These are phyloP conservation scores for Podila epigama DNA, from an alignment of 192 early-diverging fungal genomes.

Conservation along the genomic window DNA sequence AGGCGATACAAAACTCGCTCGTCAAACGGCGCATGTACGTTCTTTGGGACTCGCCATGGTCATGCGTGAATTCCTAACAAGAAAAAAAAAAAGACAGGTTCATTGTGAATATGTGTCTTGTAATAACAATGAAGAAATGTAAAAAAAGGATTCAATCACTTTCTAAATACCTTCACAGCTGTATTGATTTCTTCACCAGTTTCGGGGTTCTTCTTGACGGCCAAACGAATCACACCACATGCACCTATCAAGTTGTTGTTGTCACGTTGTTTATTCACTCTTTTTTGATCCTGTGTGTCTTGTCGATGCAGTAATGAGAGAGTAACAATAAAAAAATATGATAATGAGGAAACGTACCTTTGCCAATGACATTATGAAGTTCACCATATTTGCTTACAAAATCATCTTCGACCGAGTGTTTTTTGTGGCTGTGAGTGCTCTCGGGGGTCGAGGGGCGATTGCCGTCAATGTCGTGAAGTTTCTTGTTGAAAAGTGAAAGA, in stretches of 20 bases:
- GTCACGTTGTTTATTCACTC: too few species aligned
- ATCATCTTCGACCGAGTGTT: slow-evolving; percentile 13
- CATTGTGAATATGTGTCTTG: too few species aligned
- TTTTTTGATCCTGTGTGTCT: too few species aligned
- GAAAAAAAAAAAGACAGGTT: background rate
- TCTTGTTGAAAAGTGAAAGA: slow-evolving; percentile 27
- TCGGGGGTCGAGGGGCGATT: background rate
- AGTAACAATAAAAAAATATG: too few species aligned
- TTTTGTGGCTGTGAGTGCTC: slow-evolving; percentile 5
- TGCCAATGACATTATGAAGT: slow-evolving; percentile 27
- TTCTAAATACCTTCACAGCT: slow-evolving; percentile 45
- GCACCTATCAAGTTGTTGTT: too few species aligned
- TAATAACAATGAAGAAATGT: too few species aligned
- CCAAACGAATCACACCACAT: slow-evolving; percentile 31
- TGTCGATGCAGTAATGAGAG: too few species aligned
- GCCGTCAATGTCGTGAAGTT: slow-evolving; percentile 21
- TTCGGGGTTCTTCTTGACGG: slow-evolving; percentile 24
- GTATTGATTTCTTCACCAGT: slow-evolving; percentile 14
- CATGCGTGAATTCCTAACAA: slow-evolving; percentile 84
- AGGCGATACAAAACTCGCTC: slow-evolving; percentile 85
- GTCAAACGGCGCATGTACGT: slow-evolving; percentile 63
- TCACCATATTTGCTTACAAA: slow-evolving; percentile 40
- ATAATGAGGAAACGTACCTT: slow-evolving; percentile 27
- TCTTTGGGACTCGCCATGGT: slow-evolving; percentile 58
- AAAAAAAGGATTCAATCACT: too few species aligned